Evolutionary conservation across 345 rosid species (phyloP).

Genomic region (Psidium friedrichsthalianum): DNA sequence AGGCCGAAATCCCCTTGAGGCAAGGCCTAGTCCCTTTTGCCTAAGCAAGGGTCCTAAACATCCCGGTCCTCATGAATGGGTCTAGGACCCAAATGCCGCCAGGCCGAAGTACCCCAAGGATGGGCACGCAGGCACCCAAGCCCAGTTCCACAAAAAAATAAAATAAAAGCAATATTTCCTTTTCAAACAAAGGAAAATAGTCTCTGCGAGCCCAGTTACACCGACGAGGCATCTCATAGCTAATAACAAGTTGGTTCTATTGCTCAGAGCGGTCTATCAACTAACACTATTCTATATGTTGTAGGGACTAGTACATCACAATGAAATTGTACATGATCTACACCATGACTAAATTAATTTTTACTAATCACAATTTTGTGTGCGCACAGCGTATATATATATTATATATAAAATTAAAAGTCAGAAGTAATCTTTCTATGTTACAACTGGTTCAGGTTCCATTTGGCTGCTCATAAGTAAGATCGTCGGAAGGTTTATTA

Average conservation of each 20-base stretch:
- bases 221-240: too few relatives aligned
- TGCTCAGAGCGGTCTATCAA: neutral
- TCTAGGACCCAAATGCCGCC: fast-evolving
- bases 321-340: too few relatives aligned
- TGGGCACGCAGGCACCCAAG: neutral
- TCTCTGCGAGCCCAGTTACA: too few relatives aligned
- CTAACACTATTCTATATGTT: neutral
- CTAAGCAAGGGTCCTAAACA: neutral
- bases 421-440: neutral
- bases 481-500: neutral
- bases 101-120: neutral
- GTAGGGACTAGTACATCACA: too few relatives aligned
- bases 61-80: neutral
- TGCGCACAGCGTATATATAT: too few relatives aligned
- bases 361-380: too few relatives aligned
- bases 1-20: neutral
- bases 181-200: neutral
- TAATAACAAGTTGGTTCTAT: neutral
- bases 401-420: neutral
- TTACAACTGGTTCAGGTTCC: neutral
- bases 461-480: neutral
- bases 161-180: neutral
- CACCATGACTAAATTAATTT: too few relatives aligned
- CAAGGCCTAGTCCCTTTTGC: neutral
- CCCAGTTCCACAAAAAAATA: neutral